Evolutionary conservation across 2,329 filamentous ascomycete species (phyloP).

Genomic region (Biscogniauxia sp.): DNA sequence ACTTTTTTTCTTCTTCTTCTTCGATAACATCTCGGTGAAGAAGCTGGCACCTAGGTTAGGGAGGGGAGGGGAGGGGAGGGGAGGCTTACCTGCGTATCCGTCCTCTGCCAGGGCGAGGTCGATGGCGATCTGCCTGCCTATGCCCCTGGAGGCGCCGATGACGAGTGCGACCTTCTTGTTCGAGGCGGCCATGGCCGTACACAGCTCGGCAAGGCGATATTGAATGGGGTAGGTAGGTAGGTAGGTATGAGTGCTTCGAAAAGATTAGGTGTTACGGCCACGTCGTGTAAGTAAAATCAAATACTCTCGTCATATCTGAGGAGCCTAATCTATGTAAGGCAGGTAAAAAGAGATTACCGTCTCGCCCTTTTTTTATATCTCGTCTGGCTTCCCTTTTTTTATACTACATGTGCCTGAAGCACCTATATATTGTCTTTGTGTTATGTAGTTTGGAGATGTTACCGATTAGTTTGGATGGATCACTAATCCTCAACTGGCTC

Average conservation of each 20-base stretch:
- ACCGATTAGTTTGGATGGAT: constrained; percentile 3
- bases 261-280: background rate
- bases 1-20: no score
- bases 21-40: no score
- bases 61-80: no score
- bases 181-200: constrained; percentile 6
- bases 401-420: no score
- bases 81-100: constrained; percentile 66
- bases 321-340: no score
- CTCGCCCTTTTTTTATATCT: background rate
- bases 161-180: constrained; percentile 62
- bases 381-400: no score
- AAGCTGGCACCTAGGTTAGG: no score
- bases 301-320: background rate
- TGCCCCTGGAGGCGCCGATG: constrained; percentile 74
- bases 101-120: constrained; percentile 71
- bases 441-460: background rate
- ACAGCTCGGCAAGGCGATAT: background rate
- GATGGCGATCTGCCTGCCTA: constrained; percentile 77
- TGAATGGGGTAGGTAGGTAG: background rate
- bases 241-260: background rate
- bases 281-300: background rate
- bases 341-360: no score
- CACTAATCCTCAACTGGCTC: constrained; percentile 14
- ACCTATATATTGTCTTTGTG: background rate